Percentiles rank a stretch among this genome's conserved stretches.
Conservation (phyloP, 116 monocot genomes). For the Iris pallida region DNA sequence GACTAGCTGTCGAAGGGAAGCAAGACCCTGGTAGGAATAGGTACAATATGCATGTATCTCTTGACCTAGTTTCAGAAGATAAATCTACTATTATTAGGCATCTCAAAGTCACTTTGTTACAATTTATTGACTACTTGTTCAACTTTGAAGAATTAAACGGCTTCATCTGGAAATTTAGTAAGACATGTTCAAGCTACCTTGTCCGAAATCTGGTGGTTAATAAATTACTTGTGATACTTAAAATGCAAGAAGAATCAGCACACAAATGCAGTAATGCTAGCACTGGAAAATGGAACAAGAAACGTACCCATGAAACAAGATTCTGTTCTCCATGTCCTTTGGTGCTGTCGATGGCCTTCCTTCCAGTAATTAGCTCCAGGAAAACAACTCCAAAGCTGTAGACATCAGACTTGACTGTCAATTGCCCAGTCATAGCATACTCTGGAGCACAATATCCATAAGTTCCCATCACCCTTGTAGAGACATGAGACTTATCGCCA, state of each 20-base stretch:
- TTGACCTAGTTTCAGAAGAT: too few species aligned
- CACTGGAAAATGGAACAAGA: not conserved
- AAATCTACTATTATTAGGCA: too few species aligned
- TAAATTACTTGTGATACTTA: too few species aligned
- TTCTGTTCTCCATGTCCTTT: constrained; percentile 9
- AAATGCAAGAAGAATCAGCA: not conserved
- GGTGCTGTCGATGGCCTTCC: constrained; percentile 13
- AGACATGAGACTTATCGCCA: constrained; percentile 5
- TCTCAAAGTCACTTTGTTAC: too few species aligned
- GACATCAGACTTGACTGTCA: constrained; percentile 15
- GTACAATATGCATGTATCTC: too few species aligned
- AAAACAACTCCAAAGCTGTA: not conserved
- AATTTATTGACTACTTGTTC: too few species aligned
- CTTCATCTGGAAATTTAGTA: too few species aligned
- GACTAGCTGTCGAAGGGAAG: too few species aligned
- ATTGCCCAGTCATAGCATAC: constrained; percentile 9
- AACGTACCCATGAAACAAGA: constrained; percentile 10
- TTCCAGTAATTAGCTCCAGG: constrained; percentile 10
- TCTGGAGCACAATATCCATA: constrained; percentile 11
- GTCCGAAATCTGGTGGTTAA: too few species aligned
- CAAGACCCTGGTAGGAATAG: too few species aligned
- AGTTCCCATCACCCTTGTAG: constrained; percentile 5
- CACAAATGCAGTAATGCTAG: not conserved
- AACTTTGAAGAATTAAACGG: too few species aligned
- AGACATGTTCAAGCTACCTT: too few species aligned